phyloP scores from a whole-genome alignment of 805 yeast species.

The Kregervanrija fluxuum region DNA sequence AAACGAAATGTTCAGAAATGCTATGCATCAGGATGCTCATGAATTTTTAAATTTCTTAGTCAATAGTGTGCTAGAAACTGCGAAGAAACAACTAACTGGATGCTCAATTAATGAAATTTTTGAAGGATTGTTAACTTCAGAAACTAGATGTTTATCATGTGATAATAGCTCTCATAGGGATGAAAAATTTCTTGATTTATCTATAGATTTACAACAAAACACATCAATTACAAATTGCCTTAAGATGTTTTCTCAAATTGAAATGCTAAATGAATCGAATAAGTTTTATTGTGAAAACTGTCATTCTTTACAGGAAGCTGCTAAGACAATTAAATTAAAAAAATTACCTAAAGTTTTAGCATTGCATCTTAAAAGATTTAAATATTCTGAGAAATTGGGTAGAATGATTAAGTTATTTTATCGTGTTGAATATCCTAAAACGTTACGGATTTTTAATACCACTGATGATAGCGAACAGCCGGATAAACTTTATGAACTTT shows the following conservation, averaged over 20 bases:
- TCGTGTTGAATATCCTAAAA: conserved; percentile 72
- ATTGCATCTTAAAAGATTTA: conserved; percentile 84
- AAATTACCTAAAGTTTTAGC: conserved; percentile 72
- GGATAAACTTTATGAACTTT: conserved; percentile 67
- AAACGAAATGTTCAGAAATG: conserved; percentile 77
- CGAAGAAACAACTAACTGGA: conserved; percentile 26
- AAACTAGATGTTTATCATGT: conserved; percentile 84
- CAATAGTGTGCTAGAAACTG: conserved; percentile 57
- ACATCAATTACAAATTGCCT: conserved; percentile 71
- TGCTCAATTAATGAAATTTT: conserved; percentile 47
- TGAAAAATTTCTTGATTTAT: conserved; percentile 80
- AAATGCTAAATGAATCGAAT: conserved; percentile 77
- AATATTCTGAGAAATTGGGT: conserved; percentile 77
- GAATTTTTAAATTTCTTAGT: conserved; percentile 85
- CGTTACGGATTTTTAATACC: conserved; percentile 62
- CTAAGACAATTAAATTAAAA: conserved; percentile 76
- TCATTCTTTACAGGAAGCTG: conserved; percentile 88
- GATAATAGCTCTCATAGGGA: conserved; percentile 75
- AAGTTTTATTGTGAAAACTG: conserved; percentile 92
- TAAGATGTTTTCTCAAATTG: conserved; percentile 77
- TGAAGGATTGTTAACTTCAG: conserved; percentile 80
- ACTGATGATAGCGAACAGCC: conserved; percentile 45
- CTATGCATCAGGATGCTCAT: conserved; percentile 98
- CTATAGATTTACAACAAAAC: conserved; percentile 74
- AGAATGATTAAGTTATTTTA: conserved; percentile 82